A percentile compares a stretch with the other conserved stretches of the same genome.
Conservation (phyloP, 2,329 filamentous ascomycete genomes). For the Xylogone sp. region DNA sequence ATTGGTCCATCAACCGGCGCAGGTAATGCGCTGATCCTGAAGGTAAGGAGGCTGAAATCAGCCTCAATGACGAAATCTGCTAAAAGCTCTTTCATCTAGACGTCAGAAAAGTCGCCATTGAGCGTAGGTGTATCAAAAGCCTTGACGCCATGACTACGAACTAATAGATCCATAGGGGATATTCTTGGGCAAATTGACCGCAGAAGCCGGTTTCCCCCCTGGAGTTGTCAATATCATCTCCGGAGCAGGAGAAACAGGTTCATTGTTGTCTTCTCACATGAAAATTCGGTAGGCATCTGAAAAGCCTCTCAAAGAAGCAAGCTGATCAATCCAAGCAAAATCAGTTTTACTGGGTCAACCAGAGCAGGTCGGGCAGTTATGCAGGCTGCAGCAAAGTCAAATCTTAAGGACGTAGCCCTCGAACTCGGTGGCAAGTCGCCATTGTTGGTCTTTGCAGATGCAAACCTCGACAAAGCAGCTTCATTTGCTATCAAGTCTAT, state of each 20-base stretch:
- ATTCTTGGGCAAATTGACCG: constrained; percentile 36
- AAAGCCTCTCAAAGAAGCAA: background rate
- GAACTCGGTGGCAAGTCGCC: constrained; percentile 41
- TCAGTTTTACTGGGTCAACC: constrained; percentile 37
- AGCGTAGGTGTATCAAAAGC: constrained; percentile 19
- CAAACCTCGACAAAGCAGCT: constrained; percentile 42
- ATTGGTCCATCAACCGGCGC: background rate
- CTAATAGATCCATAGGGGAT: constrained; percentile 21
- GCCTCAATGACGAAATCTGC: constrained; percentile 50
- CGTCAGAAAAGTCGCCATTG: constrained; percentile 59
- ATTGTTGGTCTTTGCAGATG: constrained; percentile 38
- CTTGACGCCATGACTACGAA: constrained; percentile 42
- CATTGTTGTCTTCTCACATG: constrained; percentile 33
- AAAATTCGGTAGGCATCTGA: constrained; percentile 35
- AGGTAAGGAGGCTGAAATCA: constrained; percentile 54
- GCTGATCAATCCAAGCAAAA: constrained; percentile 43
- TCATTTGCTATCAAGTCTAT: background rate
- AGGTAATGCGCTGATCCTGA: constrained; percentile 32
- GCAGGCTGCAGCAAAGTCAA: constrained; percentile 32
- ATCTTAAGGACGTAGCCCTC: constrained; percentile 38
- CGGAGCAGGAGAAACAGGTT: constrained; percentile 35
- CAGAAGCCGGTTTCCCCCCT: constrained; percentile 25
- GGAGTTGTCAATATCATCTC: constrained; percentile 35
- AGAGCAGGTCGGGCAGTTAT: constrained; percentile 34
- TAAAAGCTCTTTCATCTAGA: constrained; percentile 59